Percentiles rank a stretch among this genome's conserved stretches.
phyloP scores from a whole-genome alignment of 164 flowering plant genomes.

The Nymphaea colorata region DNA sequence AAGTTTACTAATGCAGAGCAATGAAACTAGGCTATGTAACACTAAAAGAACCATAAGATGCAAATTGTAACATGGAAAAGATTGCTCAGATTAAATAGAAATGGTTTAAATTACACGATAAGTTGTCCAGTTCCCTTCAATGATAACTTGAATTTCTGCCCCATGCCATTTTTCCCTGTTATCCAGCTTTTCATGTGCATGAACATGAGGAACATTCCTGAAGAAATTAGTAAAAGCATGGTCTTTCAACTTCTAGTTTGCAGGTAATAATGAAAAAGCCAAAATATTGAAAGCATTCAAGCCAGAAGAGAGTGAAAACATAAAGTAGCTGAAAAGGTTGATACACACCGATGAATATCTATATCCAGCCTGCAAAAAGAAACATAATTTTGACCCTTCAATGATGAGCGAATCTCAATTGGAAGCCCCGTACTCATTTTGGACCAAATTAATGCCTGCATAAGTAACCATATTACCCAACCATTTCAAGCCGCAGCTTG shows the following conservation, averaged over 20 bases:
- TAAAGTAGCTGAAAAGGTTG: background rate
- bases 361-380: slow-evolving; percentile 94
- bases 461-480: slow-evolving; percentile 5
- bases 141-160: slow-evolving; percentile 94
- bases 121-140: slow-evolving; percentile 98
- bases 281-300: too few species aligned
- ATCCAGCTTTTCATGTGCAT: slow-evolving; percentile 74
- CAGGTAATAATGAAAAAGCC: too few species aligned
- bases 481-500: background rate
- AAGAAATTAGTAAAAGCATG: slow-evolving; percentile 2
- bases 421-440: slow-evolving; percentile 99
- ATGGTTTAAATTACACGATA: slow-evolving; percentile 45
- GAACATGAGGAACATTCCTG: slow-evolving; percentile 89
- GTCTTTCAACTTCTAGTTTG: too few species aligned
- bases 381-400: slow-evolving; percentile 53
- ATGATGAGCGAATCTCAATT: slow-evolving; percentile 85
- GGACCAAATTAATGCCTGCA: slow-evolving; percentile 98
- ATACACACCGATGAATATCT: slow-evolving; percentile 75
- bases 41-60: too few species aligned
- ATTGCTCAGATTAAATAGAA: too few species aligned
- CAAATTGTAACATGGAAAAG: too few species aligned
- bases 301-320: background rate
- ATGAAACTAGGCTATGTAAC: slow-evolving; percentile 4
- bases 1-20: background rate
- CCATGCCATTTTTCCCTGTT: slow-evolving; percentile 86